A percentile compares a stretch with the other conserved stretches of the same genome.
phyloP scores from a whole-genome alignment of 2,329 filamentous ascomycete genomes.

The Fusarium pilosicola region DNA sequence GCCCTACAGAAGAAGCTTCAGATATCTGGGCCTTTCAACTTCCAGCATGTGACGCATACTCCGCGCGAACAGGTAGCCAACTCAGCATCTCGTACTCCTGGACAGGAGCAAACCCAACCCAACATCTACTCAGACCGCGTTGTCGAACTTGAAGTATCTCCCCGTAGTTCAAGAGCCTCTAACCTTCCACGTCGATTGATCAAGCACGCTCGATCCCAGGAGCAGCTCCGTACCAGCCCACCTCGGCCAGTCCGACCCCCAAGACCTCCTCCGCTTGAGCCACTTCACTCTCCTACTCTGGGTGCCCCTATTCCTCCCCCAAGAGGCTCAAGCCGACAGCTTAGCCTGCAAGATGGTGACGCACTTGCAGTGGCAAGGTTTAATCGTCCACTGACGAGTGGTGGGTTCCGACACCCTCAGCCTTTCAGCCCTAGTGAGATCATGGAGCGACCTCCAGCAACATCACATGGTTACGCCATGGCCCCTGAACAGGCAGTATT shows the following conservation, averaged over 20 bases:
- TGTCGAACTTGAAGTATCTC: slow-evolving; percentile 29
- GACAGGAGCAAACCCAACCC: slow-evolving; percentile 57
- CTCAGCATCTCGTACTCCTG: slow-evolving; percentile 49
- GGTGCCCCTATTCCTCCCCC: slow-evolving; percentile 59
- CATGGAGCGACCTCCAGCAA: slow-evolving; percentile 31
- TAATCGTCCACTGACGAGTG: slow-evolving; percentile 58
- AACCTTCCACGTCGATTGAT: slow-evolving; percentile 50
- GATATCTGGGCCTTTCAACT: slow-evolving; percentile 74
- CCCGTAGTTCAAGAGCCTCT: slow-evolving; percentile 34
- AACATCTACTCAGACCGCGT: slow-evolving; percentile 54
- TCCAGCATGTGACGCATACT: slow-evolving; percentile 71
- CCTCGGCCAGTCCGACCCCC: slow-evolving; percentile 59
- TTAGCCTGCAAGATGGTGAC: slow-evolving; percentile 57
- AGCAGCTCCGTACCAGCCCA: slow-evolving; percentile 59
- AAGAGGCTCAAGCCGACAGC: slow-evolving; percentile 65
- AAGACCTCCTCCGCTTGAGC: slow-evolving; percentile 46
- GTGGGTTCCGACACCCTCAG: slow-evolving; percentile 57
- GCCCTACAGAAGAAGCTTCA: slow-evolving; percentile 54
- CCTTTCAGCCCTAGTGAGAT: slow-evolving; percentile 50
- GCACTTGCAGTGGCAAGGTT: slow-evolving; percentile 47
- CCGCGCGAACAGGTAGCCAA: slow-evolving; percentile 59
- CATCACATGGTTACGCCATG: slow-evolving; percentile 18
- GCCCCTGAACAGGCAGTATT: slow-evolving; percentile 15
- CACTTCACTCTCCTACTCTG: slow-evolving; percentile 42
- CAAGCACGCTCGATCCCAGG: slow-evolving; percentile 60